phyloP scores from a whole-genome alignment of 805 yeast species.

The Candida wancherniae region DNA sequence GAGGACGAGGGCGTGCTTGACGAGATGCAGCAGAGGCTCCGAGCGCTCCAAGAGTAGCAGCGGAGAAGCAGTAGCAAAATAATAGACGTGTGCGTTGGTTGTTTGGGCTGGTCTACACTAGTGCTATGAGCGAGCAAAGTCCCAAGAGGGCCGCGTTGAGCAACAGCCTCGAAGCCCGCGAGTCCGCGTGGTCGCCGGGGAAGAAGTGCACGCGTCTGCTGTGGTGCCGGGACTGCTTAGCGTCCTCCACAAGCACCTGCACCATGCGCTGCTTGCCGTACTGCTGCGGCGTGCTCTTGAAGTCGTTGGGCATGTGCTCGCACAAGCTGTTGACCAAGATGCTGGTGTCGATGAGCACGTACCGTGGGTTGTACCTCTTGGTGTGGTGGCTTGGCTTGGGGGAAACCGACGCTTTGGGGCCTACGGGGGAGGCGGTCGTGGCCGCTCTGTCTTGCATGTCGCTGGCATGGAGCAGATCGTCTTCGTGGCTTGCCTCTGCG shows the following conservation, averaged over 20 bases:
- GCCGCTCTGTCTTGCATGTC: neutral
- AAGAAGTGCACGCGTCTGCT: slow-evolving; percentile 3
- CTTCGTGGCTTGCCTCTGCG: too few relatives aligned
- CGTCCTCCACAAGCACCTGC: neutral
- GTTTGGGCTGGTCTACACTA: too few relatives aligned
- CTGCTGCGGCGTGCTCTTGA: slow-evolving; percentile 9
- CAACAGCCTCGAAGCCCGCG: slow-evolving; percentile 1
- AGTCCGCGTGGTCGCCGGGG: slow-evolving; percentile 4
- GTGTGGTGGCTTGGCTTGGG: neutral
- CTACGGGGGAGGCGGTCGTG: too few relatives aligned
- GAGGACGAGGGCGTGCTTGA: slow-evolving; percentile 72
- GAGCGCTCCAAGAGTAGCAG: slow-evolving; percentile 61
- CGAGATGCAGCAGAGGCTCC: slow-evolving; percentile 85
- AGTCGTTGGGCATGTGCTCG: slow-evolving; percentile 11
- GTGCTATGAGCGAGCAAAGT: too few relatives aligned
- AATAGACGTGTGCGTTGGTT: neutral
- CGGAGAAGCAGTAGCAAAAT: too few relatives aligned
- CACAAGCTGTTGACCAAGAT: slow-evolving; percentile 12
- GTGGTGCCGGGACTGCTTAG: neutral
- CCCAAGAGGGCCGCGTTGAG: slow-evolving; percentile 1
- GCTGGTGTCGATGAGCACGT: slow-evolving; percentile 10
- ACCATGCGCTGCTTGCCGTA: slow-evolving; percentile 7
- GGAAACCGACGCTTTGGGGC: too few relatives aligned
- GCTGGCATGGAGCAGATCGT: too few relatives aligned
- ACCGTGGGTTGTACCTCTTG: slow-evolving; percentile 5